Evolutionary conservation across 2,329 filamentous ascomycete species (phyloP), one percentile per base, ranked within the genome.

Genomic region (Nemania sp.): DNA sequence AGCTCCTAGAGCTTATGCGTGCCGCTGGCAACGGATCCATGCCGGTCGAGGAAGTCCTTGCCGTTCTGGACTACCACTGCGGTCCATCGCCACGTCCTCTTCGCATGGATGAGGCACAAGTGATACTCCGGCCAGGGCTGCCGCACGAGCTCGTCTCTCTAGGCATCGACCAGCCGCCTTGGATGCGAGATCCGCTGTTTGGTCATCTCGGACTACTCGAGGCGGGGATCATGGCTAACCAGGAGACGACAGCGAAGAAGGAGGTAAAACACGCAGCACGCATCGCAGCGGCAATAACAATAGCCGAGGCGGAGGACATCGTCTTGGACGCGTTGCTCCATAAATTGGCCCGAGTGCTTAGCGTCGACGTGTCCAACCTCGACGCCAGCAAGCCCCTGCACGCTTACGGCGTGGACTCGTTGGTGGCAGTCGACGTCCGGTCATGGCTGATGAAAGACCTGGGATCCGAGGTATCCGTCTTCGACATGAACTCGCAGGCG

Each of bases 31-130:
- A 63, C 52, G 63, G 57, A 2, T 52, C 56, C 15, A 64, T 65
- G 49, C 46, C 54, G 7, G 50, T 54, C 15, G 52, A 46, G 2
- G 65, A 67, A 39, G 39, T 66, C 15, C 52, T 58, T 21, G 63
- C 69, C 7, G 62, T 71, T 2, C 54, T 72, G 1, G 70, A 71
- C 51, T 69, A 68, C 37, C 67, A 68, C 51, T 73, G 71, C 55
- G 58, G 62, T 9, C 46, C 62, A 0, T 50, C 34, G 10, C 11
- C 43, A 34, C 21, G 48, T 10, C 5, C 42, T 35, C 49, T 49
- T 7, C 15, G 40, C 2, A 10, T 53, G 5, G 43, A 57, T 9
- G 45, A 59, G 18, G 59, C 65, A 1, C 68, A 72, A 54, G 68
- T 72, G n/a, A 56, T 69, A 37, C 67, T 70, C 2, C 66, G 66